Evolutionary conservation across 192 early-diverging fungal genomes (phyloP).

Genomic region (Coemansia sp.): DNA sequence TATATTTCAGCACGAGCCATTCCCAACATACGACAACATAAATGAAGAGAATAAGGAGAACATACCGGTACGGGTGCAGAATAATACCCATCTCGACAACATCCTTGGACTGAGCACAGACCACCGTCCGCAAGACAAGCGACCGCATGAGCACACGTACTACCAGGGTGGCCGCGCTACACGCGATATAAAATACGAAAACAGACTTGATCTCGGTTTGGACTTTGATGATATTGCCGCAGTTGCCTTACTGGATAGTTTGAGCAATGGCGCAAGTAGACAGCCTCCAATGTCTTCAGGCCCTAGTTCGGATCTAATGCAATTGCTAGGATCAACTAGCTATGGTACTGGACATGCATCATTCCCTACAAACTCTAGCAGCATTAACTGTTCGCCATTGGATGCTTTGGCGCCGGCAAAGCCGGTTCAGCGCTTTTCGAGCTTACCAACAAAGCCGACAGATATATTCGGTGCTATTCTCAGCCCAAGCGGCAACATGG

Average conservation of each 20-base stretch:
- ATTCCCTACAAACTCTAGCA: not conserved
- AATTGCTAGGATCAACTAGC: constrained; percentile 4
- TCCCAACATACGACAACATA: constrained; percentile 12
- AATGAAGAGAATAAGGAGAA: constrained; percentile 24
- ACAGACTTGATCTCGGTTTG: constrained; percentile 11
- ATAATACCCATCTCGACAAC: not conserved
- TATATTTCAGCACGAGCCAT: constrained; percentile 22
- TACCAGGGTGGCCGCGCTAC: not conserved
- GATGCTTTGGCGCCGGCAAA: not conserved
- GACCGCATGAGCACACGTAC: not conserved
- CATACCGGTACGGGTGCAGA: constrained; percentile 4
- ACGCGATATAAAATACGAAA: not conserved
- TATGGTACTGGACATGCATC: not conserved
- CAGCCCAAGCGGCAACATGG: not conserved
- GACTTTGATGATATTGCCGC: constrained; percentile 49
- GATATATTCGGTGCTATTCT: not conserved
- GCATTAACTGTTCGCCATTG: not conserved
- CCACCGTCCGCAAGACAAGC: not conserved
- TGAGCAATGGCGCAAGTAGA: constrained; percentile 22
- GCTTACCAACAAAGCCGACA: not conserved
- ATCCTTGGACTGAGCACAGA: constrained; percentile 5
- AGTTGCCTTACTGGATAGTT: constrained; percentile 46
- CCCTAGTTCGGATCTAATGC: constrained; percentile 12
- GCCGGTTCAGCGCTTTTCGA: constrained; percentile 3
- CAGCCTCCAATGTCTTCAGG: not conserved